A percentile compares a stretch with the other conserved stretches of the same genome.
Conservation (phyloP, 306 rosid species). For the Glycyrrhiza uralensis region DNA sequence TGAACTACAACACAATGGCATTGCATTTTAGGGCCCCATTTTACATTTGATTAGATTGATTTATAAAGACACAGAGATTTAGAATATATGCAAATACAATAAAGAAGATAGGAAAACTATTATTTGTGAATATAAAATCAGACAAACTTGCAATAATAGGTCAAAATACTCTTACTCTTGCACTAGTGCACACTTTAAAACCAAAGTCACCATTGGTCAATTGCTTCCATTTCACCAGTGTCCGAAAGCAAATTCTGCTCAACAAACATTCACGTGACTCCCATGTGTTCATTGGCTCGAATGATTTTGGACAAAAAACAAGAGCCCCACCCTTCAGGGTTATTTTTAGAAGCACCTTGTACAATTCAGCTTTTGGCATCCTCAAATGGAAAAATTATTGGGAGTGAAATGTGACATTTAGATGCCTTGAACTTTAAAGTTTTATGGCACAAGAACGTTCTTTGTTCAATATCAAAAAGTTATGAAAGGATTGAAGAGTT, state of each 20-base stretch:
- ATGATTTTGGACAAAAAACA: not conserved
- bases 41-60: no score
- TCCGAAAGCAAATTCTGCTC: not conserved
- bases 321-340: not conserved
- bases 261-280: conserved; percentile 17
- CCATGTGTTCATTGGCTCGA: not conserved
- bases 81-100: no score
- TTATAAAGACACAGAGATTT: no score
- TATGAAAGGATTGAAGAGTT: conserved; percentile 18
- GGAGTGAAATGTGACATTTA: not conserved
- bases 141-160: no score
- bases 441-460: not conserved
- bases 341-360: not conserved
- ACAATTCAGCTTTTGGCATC: not conserved
- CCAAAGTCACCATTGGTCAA: not conserved
- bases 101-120: no score
- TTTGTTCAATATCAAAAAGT: not conserved
- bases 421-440: conserved; percentile 19
- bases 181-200: not conserved
- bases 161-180: no score
- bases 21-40: no score
- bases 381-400: conserved; percentile 18
- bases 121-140: no score
- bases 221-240: not conserved
- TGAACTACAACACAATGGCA: no score